These are phyloP conservation scores for Phaeosphaeriaceae sp. DNA, from an alignment of 2,329 filamentous ascomycete genomes.

Conservation along the genomic window DNA sequence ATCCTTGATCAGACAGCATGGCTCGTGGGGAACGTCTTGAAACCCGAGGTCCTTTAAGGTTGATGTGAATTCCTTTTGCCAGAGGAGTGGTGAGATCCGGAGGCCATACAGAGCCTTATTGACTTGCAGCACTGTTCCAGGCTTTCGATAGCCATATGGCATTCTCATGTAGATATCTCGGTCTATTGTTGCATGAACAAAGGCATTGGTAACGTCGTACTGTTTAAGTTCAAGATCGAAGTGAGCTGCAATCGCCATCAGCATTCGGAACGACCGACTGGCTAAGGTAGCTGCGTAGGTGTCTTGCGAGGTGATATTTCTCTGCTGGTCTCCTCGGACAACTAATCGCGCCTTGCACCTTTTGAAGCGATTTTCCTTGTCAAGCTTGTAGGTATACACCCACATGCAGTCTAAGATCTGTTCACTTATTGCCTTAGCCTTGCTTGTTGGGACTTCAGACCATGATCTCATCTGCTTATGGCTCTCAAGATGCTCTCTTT, in stretches of 20 bases:
- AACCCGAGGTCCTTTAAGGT: background rate
- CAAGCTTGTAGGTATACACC: constrained; percentile 2
- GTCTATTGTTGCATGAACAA: background rate
- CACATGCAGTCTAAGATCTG: constrained; percentile 3
- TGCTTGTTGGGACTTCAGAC: background rate
- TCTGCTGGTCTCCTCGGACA: background rate
- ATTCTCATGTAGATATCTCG: no score
- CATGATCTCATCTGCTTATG: background rate
- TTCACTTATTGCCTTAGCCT: background rate
- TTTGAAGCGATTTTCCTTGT: constrained; percentile 4
- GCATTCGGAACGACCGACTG: background rate
- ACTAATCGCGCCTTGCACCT: constrained; percentile 11
- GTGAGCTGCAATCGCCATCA: background rate
- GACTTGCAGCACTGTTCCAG: no score
- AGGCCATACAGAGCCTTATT: no score
- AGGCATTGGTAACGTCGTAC: no score
- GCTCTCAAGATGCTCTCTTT: background rate
- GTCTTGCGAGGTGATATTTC: no score
- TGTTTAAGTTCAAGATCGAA: background rate
- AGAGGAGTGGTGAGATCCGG: no score
- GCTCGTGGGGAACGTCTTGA: background rate
- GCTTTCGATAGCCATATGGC: no score
- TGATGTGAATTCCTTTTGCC: no score
- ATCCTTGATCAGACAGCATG: constrained; percentile 2
- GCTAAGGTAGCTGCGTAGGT: no score